These are phyloP conservation scores for Podaxis sp. DNA, from an alignment of 768 basidiomycete genomes.

Conservation along the genomic window DNA sequence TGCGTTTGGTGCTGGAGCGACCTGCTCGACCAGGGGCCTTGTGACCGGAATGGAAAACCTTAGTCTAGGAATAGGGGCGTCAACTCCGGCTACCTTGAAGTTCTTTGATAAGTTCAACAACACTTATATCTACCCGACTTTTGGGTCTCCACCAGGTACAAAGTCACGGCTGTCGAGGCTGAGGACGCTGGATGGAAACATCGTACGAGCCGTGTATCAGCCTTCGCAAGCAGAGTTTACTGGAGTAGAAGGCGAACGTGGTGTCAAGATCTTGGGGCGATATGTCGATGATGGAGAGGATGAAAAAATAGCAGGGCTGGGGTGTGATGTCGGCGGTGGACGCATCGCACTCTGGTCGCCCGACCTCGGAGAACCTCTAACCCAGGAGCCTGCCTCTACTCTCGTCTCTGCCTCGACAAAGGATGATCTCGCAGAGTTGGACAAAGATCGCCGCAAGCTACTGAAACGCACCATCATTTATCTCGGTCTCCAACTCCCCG, in stretches of 20 bases:
- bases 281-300: neutral
- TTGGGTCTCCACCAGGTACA: neutral
- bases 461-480: constrained; percentile 28
- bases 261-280: neutral
- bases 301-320: constrained; percentile 4
- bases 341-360: constrained; percentile 9
- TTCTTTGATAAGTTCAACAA: constrained; percentile 12
- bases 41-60: neutral
- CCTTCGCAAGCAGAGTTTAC: neutral
- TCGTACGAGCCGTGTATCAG: constrained; percentile 1
- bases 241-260: neutral
- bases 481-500: constrained; percentile 34
- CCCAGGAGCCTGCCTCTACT: constrained; percentile 14
- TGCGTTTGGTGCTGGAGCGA: constrained; percentile 11
- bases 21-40: neutral
- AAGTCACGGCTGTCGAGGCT: neutral
- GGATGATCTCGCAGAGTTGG: neutral
- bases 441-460: constrained; percentile 13
- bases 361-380: constrained; percentile 13
- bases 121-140: constrained; percentile 2
- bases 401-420: constrained; percentile 3
- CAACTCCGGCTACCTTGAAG: neutral
- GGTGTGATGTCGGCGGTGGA: constrained; percentile 6
- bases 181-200: neutral
- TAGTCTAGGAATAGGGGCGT: constrained; percentile 2